phyloP scores from a whole-genome alignment of 148 eudicot genomes.

The Nepenthes mirabilis region DNA sequence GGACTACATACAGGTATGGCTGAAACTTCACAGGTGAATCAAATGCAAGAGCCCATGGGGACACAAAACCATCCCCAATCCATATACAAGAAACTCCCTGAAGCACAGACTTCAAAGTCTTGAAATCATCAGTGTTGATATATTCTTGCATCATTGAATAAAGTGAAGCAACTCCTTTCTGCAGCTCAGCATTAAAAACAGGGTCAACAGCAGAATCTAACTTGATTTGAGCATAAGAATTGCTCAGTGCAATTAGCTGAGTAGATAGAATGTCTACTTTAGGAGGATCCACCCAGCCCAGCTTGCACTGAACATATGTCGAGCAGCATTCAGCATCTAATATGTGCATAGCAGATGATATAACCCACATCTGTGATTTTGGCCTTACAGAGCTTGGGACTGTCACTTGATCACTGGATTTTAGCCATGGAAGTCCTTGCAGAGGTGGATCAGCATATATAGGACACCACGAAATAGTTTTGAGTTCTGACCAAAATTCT shows the following conservation, averaged over 20 bases:
- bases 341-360: slow-evolving; percentile 73
- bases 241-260: slow-evolving; percentile 58
- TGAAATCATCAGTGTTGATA: slow-evolving; percentile 36
- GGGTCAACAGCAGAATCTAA: slow-evolving; percentile 25
- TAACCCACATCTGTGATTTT: slow-evolving; percentile 81
- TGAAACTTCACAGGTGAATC: slow-evolving; percentile 94
- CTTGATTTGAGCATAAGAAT: slow-evolving; percentile 51
- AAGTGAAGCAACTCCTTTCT: slow-evolving; percentile 44
- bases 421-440: slow-evolving; percentile 76
- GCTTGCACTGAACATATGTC: slow-evolving; percentile 38
- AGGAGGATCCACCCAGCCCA: slow-evolving; percentile 79
- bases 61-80: slow-evolving; percentile 94
- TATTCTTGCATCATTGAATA: slow-evolving; percentile 67
- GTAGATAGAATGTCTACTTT: slow-evolving; percentile 43
- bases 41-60: slow-evolving; percentile 75
- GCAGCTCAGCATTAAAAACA: slow-evolving; percentile 47
- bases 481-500: slow-evolving; percentile 76
- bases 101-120: slow-evolving; percentile 42
- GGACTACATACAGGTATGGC: slow-evolving; percentile 91
- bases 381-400: slow-evolving; percentile 70
- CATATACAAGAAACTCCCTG: slow-evolving; percentile 82
- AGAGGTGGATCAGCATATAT: slow-evolving; percentile 57
- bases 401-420: slow-evolving; percentile 37
- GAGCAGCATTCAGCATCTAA: slow-evolving; percentile 71
- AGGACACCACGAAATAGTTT: slow-evolving; percentile 78